Base-by-base conservation (phyloP, 768 basidiomycete genomes). In the Rhizopogon vesiculosus region DNA sequence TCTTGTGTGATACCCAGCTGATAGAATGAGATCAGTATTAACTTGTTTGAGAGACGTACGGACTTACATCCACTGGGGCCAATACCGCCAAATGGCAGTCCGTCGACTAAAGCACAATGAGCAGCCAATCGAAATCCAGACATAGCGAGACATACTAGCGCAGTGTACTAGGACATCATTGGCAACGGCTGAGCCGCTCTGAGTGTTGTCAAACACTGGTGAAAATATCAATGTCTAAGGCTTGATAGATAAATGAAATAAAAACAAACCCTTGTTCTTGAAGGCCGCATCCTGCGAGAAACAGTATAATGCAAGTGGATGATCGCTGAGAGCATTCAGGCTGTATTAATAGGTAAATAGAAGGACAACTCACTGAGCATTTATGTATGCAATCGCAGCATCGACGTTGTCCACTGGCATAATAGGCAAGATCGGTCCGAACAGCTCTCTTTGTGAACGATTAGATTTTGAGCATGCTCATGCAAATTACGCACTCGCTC, bases 351-450 rank as follows among this genome's bases (percentile, higher is more conserved):
- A 42, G 7, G 31, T 7, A 33, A 12, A 53, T 7, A 28, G 1
- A 55, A 22, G 33, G 5, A 1, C 1, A 41, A 35, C 12, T 41
- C 43, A 16, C 70, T 76, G 22, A 50, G 84, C 88, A 60, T 86
- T 86, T 52, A 93, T 78, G 54, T 83, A 84, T 10, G 80, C 77
- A 56, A 93, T 84, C 3, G 85, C 91, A 40, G 82, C 85, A 35
- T 91, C 88, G 7, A 89, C 52, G 53, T 78, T 66, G n/a, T 85
- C 80, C 25, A 93, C 84, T 0, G 85, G 80, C 1, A 94, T 72
- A 41, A 95, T 76, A 3, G 90, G 86, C 22, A 95, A 72, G 9
- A 95, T 60, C 7, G 93, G 92, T 0, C 91, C 93, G 61, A 95
- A 93, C 42, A 93, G 77, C 63, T 94, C 93, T 57, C 90, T 91